Base-by-base conservation (phyloP, 2,329 filamentous ascomycete species). In the Xylariaceae sp. region DNA sequence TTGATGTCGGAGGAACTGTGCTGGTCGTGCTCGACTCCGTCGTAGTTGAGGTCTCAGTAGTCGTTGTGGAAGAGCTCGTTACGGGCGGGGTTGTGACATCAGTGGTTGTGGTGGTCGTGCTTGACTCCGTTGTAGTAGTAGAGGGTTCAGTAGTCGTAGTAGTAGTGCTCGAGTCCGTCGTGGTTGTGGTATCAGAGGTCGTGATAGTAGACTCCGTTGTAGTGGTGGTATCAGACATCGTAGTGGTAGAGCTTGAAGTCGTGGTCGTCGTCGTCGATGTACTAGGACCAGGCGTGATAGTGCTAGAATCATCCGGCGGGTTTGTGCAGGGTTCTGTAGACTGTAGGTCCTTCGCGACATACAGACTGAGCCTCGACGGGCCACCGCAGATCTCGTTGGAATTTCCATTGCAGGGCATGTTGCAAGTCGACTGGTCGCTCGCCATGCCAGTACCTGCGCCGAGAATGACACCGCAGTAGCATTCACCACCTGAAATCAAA, bases 391-490 rank as follows among this genome's bases (percentile, higher is more conserved):
- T 76, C 59, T 76, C 61, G 47, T 53, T 63, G 1, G 62, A 51
- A 63, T 83, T 74, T 17, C 82, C 84, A 9, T 73, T 75, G 71
- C 84, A 87, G 45, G 78, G 70, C 67, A 78, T 77, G 62, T 75
- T 74, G 70, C 84, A 87, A 47, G 78, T 69, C 11, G 65, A 63
- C 18, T 67, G 60, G 53, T 73, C 68, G 9, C 53, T 37, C 4
- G 74, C 75, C 37, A 73, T 66, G 37, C 60, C 61, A 4, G 76
- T 78, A 57, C 74, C 73, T 63, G 79, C 80, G 45, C 80, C 82
- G 39, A 85, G 73, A 34, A 84, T 76, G 45, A 79, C 78, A 50
- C 80, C 80, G 64, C 80, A 82, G 68, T 75, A 81, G 64, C 78
- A 82, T 65, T 80, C 76, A 30, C 73, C 73, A 68, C 48, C 61